Evolutionary conservation across 2,329 filamentous ascomycete species (phyloP).

Genomic region (Botrytis deweyae): DNA sequence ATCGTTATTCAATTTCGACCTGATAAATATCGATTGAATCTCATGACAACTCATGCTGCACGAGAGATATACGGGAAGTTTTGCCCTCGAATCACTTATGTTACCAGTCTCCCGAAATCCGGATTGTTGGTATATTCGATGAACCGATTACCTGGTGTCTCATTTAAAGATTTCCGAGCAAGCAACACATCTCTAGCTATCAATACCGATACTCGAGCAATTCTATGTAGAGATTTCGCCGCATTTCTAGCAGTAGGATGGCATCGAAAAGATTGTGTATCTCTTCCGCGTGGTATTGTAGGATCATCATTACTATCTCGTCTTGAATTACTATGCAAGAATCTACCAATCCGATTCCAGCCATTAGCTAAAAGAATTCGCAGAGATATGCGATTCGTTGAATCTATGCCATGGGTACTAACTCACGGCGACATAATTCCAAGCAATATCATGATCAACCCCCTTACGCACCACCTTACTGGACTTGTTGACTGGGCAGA

Average conservation of each 20-base stretch:
- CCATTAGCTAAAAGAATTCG: slow-evolving; percentile 30
- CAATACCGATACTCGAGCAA: slow-evolving; percentile 31
- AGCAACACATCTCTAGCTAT: not conserved
- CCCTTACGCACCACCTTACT: slow-evolving; percentile 45
- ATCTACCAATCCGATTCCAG: slow-evolving; percentile 42
- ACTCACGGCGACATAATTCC: slow-evolving; percentile 62
- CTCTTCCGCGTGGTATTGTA: slow-evolving; percentile 39
- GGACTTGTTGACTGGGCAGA: slow-evolving; percentile 67
- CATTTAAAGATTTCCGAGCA: slow-evolving; percentile 39
- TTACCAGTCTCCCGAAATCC: slow-evolving; percentile 40
- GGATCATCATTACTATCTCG: slow-evolving; percentile 46
- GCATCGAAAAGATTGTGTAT: slow-evolving; percentile 28
- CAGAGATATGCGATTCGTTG: slow-evolving; percentile 40
- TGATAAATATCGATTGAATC: slow-evolving; percentile 44
- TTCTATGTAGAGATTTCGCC: slow-evolving; percentile 46
- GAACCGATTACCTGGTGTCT: slow-evolving; percentile 44
- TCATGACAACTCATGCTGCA: slow-evolving; percentile 42
- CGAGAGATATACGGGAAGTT: slow-evolving; percentile 43
- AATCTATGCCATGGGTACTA: slow-evolving; percentile 52
- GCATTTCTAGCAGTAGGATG: slow-evolving; percentile 44
- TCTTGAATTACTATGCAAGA: slow-evolving; percentile 41
- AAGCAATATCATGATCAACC: slow-evolving; percentile 55
- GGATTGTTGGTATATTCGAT: slow-evolving; percentile 44
- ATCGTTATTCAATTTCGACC: slow-evolving; percentile 52
- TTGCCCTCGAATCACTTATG: slow-evolving; percentile 45